phyloP scores from a whole-genome alignment of 176 grass and related monocot species.

The Triticum monococcum region DNA sequence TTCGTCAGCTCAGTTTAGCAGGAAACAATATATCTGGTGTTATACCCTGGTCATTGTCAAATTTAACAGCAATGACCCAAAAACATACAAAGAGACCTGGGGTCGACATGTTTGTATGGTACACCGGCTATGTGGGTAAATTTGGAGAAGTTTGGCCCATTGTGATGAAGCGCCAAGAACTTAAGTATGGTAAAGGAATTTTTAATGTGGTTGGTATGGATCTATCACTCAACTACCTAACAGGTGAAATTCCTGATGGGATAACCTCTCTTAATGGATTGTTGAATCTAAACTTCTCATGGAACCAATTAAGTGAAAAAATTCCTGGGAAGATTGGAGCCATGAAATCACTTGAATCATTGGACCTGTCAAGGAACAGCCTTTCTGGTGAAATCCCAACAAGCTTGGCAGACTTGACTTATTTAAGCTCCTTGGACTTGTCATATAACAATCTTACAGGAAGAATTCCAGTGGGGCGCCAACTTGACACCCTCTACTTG shows the following conservation, averaged over 20 bases:
- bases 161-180: background rate
- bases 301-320: background rate
- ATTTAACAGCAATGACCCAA: conserved; percentile 16
- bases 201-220: background rate
- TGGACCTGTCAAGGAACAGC: conserved; percentile 35
- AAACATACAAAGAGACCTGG: background rate
- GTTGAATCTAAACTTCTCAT: background rate
- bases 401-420: conserved; percentile 9
- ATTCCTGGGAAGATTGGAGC: background rate
- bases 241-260: background rate
- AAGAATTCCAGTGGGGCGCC: conserved; percentile 24
- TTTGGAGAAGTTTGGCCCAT: background rate
- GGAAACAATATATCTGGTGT: conserved; percentile 27
- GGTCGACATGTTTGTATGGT: background rate
- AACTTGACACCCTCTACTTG: conserved; percentile 40
- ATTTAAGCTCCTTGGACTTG: conserved; percentile 27
- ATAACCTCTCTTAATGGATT: background rate
- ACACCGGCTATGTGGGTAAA: background rate
- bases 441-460: conserved; percentile 42
- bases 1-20: conserved; percentile 24
- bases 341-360: conserved; percentile 40
- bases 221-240: background rate
- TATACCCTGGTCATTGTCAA: conserved; percentile 5
- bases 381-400: conserved; percentile 29
- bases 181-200: background rate